Evolutionary conservation across 306 rosid genomes (phyloP), one percentile per base, ranked within the genome.

Genomic region (Cucurbita ficifolia): DNA sequence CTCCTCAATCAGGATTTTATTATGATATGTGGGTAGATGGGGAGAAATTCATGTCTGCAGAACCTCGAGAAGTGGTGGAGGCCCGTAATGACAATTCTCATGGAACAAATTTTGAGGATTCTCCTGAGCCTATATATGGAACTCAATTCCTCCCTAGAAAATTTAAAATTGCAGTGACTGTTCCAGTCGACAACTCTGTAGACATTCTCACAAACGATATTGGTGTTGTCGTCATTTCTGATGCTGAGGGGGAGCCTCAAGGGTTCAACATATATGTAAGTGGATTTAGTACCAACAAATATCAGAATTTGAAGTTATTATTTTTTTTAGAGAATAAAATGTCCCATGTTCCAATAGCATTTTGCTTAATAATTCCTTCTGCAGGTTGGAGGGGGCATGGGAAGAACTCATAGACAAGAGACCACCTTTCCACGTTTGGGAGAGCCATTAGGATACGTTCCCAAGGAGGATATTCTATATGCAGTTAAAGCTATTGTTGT

Each of bases 301-400:
- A 7, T 69, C 4, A 69, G 57, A 6, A 7, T 10, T 33, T 57
- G 42, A 6, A 11, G 16, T 18, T 76, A 9, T 6, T 60, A 59
- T 53, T 55, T 60, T 48, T 42, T 48, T 39, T 17, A 60, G 70
- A 16, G 40, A 76, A 33, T 51, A 64, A 14, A 64, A 42, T 63
- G 33, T 54, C 73, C 73, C 67, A 73, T 62, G 43, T 1, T 17
- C 18, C 70, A 54, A 7, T 76, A 70, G 65, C 54, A 6, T 73
- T 70, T 54, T 69, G 63, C 65, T 78, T 84, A 51, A 70, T 61
- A 62, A 57, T 75, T 79, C 21, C 14, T 75, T 36, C 74, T 83
- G 78, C 88, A 95, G 99, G 99, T 95, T 83, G 99, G 99, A 77
- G 99, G 99, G 53, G 99, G 99, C 56, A 95, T 95, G 99, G 99